These are phyloP conservation scores for Pseudocercospora macadamiae DNA, from an alignment of 2,329 filamentous ascomycete species.

Conservation along the genomic window DNA sequence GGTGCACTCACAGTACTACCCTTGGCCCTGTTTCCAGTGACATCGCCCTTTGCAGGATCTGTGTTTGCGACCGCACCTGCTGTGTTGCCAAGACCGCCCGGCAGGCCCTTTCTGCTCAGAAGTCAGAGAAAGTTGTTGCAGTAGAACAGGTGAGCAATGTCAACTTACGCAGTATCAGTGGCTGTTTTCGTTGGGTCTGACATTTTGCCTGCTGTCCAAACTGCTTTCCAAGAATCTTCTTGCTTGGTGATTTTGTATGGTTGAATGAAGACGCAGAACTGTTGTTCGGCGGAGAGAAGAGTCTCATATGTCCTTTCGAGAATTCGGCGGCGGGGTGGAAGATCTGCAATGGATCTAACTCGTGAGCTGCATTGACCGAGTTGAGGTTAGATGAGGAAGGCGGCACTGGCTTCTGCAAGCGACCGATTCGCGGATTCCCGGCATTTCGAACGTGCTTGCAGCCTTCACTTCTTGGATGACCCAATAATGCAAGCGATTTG, in stretches of 20 bases:
- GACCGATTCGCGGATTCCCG: neutral
- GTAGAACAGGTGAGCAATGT: too few species aligned
- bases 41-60: constrained; percentile 15
- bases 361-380: neutral
- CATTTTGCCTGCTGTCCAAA: constrained; percentile 6
- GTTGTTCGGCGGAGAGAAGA: neutral
- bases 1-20: constrained; percentile 6
- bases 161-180: constrained; percentile 8
- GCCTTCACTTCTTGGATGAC: neutral
- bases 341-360: neutral
- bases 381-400: neutral
- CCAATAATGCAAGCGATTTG: neutral
- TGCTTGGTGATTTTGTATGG: neutral
- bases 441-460: neutral
- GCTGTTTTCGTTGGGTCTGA: constrained; percentile 14
- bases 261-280: neutral
- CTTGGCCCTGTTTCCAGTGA: constrained; percentile 2
- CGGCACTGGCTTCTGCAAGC: neutral
- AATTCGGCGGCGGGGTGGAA: neutral
- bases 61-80: constrained; percentile 10
- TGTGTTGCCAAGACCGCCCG: neutral
- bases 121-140: neutral
- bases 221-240: neutral
- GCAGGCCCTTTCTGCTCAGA: neutral
- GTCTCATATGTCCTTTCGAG: neutral